Evolutionary conservation across 768 basidiomycete species (phyloP), one percentile per base, ranked within the genome.

Genomic region (Leccinum olivaceopallidum): DNA sequence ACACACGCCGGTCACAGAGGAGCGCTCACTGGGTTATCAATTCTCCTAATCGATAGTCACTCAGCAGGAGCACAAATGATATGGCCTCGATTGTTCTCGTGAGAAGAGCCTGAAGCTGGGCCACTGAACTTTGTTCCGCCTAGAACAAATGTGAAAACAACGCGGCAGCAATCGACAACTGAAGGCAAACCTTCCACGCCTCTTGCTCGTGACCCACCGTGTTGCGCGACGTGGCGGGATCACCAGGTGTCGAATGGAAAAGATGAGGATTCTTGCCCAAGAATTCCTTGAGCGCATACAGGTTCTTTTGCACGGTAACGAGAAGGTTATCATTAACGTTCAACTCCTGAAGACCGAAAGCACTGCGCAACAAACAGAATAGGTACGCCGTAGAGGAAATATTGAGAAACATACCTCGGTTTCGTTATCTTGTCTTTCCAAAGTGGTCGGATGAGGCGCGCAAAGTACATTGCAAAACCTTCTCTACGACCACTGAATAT

Each of bases 11-110:
- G 58, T 34, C 63, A 48, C 48, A 44, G 13, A 44, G 22, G 36
- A 7, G 36, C 57, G 77, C 88, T 66, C 69, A 96, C 92, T 88
- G 85, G 37, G 86, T 78, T 58, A 97, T 85, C 30, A 97, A 81
- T 62, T 96, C 93, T 18, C 89, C 85, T 24, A 98, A 80, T 59
- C 86, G 85, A 77, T 98, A 96, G 69, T 99, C 97, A 66, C 86
- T 94, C 55, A 98, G 79, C 20, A 98, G 85, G 28, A 98, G 81
- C 55, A 98, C 80, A 73, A 98, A 99, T 0, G 94, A 93, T 58
- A 98, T 85, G 0, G 93, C 97, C 74, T 99, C 97, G 53, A 98
- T 92, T 5, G 93, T 88, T 69, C 95, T 86, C 10, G 83, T 84
- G 51, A 98, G 77, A 50, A 99, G 82, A 20, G 81, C 76, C 52